Evolutionary conservation across 1,284 basidiomycete species (phyloP).

Genomic region (Taiwanofungus camphoratus): DNA sequence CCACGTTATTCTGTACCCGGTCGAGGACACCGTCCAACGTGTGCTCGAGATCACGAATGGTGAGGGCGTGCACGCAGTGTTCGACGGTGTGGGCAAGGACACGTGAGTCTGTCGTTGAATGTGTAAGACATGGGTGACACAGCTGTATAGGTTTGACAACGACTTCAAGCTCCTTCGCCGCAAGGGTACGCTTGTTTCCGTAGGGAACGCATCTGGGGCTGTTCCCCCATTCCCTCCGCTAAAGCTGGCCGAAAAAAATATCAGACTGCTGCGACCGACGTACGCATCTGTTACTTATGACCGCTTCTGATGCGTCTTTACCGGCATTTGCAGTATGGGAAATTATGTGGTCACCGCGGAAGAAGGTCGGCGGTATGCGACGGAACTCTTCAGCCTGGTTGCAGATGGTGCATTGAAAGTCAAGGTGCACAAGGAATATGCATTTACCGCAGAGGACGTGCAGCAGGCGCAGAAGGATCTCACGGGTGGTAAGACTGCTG

Average conservation of each 20-base stretch:
- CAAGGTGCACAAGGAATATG: conserved; percentile 74
- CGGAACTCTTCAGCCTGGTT: conserved; percentile 66
- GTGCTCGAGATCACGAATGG: conserved; percentile 79
- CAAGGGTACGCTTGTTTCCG: conserved; percentile 83
- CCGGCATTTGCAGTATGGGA: conserved; percentile 34
- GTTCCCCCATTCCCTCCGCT: conserved; percentile 71
- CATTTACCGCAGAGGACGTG: conserved; percentile 79
- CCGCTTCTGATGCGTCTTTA: background rate
- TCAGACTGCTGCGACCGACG: conserved; percentile 76
- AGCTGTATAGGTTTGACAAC: conserved; percentile 60
- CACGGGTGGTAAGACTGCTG: conserved; percentile 68
- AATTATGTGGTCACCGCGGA: conserved; percentile 73
- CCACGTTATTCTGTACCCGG: conserved; percentile 80
- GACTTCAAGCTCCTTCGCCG: conserved; percentile 78
- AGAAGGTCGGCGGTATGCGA: conserved; percentile 63
- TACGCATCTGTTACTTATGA: conserved; percentile 30
- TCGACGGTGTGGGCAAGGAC: conserved; percentile 93
- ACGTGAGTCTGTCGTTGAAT: conserved; percentile 48
- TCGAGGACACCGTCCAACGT: conserved; percentile 64
- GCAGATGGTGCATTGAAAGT: conserved; percentile 61
- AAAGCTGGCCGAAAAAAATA: conserved; percentile 77
- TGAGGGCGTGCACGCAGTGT: conserved; percentile 82
- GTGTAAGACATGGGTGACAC: conserved; percentile 1
- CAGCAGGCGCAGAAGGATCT: conserved; percentile 80
- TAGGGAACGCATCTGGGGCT: conserved; percentile 89